Base-by-base conservation (phyloP, 305 asterid genomes). In the Withania somnifera region DNA sequence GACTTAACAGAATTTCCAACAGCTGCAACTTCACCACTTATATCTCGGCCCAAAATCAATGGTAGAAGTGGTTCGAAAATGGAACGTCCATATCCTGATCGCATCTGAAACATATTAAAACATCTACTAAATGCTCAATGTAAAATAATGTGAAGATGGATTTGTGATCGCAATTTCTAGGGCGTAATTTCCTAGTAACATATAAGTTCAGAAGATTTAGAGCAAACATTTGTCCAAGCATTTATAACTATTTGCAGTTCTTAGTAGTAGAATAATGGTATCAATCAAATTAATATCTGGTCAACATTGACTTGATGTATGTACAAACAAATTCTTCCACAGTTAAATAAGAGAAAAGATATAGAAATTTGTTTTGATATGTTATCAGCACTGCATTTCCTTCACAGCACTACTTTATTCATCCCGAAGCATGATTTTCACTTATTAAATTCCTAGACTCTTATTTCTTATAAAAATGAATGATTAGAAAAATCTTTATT, bases 21-120 rank as follows among this genome's bases (percentile, higher is more conserved):
- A 58, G 93, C 97, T 30, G 92, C 97, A 87, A 96, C 97, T 86
- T 92, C 98, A 83, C 98, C 99, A 79, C 99, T 96, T 83, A 97
- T 80, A 90, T 97, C 99, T 81, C 99, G 98, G 83, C 99, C 99
- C 88, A 97, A 53, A 82, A 97, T 92, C 79, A 94, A 79, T 34
- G 99, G 99, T 81, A 97, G 86, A 81, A 93, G 94, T 52, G 98
- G 92, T 84, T 91, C 92, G 58, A 90, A 91, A 84, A 97, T 81
- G 11, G 98, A 97, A 77, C 97, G 95, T 15, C 99, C 98, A 87
- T 97, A 97, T 83, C 99, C 99, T 14, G 87, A 85, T 24, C 99
- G 92, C 91, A 93, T 93, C 99, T 94, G 97, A 79, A 88, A 87
- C 84, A 64, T 28, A 76, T 17, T 51, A 76, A 76, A 76, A 63